Evolutionary conservation across 805 yeast genomes (phyloP).

Genomic region (Lipomyces mesembrius): DNA sequence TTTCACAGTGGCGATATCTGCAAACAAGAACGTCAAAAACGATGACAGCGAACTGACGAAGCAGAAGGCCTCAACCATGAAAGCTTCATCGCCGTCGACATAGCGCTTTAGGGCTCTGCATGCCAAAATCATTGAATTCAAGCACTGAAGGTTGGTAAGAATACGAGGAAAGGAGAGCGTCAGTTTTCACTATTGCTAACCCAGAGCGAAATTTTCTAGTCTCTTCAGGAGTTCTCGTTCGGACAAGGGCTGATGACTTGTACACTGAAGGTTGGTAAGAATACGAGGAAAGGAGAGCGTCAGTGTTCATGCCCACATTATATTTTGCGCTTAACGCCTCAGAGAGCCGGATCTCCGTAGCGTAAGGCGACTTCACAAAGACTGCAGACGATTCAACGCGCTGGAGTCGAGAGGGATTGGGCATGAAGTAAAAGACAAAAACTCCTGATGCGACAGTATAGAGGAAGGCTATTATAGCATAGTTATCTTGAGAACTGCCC

Average conservation of each 20-base stretch:
- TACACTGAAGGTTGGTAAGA: background rate
- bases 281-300: background rate
- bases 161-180: no score
- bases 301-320: background rate
- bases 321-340: background rate
- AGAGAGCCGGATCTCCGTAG: background rate
- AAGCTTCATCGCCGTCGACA: background rate
- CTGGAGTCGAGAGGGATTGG: background rate
- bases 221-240: background rate
- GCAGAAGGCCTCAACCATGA: background rate
- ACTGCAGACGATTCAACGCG: background rate
- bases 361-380: background rate
- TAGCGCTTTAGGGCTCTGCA: slow-evolving; percentile 2
- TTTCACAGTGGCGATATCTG: background rate
- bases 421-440: background rate
- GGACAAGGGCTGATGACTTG: background rate
- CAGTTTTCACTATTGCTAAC: no score
- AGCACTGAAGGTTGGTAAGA: no score
- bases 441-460: background rate
- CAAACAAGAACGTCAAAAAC: background rate
- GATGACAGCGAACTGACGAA: background rate
- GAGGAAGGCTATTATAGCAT: background rate
- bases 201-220: background rate
- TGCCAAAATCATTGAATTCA: slow-evolving; percentile 4
- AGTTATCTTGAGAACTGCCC: background rate